Conservation (phyloP, 768 basidiomycete species). For the Mycena maculata region DNA sequence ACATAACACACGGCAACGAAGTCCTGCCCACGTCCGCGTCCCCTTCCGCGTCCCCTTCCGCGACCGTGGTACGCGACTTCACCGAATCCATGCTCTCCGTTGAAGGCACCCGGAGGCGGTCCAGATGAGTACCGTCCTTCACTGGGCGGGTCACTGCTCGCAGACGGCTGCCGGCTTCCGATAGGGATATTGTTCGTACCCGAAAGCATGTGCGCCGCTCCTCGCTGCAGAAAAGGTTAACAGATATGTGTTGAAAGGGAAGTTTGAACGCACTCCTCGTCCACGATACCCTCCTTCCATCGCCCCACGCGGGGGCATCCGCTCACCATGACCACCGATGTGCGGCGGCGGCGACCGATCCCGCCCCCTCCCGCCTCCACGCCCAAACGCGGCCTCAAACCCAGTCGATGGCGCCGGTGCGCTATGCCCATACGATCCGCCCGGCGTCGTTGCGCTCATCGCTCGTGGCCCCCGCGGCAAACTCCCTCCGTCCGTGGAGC, state of each 20-base stretch:
- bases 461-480: constrained; percentile 29
- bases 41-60: too few relatives aligned
- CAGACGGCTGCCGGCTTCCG: not conserved
- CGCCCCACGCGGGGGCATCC: not conserved
- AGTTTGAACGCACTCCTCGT: too few relatives aligned
- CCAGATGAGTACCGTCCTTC: constrained; percentile 16
- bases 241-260: not conserved
- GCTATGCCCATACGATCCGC: constrained; percentile 17
- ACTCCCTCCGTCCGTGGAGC: constrained; percentile 7
- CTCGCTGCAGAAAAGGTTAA: not conserved
- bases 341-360: constrained; percentile 15
- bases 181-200: too few relatives aligned
- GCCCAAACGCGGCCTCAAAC: too few relatives aligned
- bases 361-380: too few relatives aligned
- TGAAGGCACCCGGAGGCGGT: constrained; percentile 7
- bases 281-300: too few relatives aligned
- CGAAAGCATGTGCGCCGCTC: not conserved
- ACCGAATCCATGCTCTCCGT: too few relatives aligned
- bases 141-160: not conserved
- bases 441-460: constrained; percentile 24
- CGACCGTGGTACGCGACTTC: too few relatives aligned
- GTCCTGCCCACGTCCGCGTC: too few relatives aligned
- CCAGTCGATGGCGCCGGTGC: too few relatives aligned
- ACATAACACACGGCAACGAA: not conserved
- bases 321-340: constrained; percentile 8